Base-by-base conservation (phyloP, 805 yeast species). In the Lachancea kluyveri region DNA sequence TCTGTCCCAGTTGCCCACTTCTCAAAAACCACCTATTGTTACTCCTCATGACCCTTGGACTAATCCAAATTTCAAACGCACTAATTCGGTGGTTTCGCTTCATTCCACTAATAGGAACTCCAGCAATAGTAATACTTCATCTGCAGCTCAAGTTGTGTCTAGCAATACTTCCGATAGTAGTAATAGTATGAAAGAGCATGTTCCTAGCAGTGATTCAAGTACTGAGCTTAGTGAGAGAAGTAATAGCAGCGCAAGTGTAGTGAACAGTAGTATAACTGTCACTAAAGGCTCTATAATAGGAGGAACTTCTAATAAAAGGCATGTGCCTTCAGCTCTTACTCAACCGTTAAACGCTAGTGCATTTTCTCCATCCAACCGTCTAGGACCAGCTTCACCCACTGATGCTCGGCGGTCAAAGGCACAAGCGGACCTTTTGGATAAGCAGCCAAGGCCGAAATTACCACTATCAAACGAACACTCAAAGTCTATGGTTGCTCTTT, bases 141-240 rank as follows among this genome's bases (percentile, higher is more conserved):
- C 40, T 7, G 30, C 31, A 33, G 27, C 37, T 32, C 37, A 33
- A 32, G 37, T 21, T 32, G 37, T 28, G 24, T 38, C 45, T 9
- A 41, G 31, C 19, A 41, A 39, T 26, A 32, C 35, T 8, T 21
- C 40, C 13, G 36, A 31, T 16, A 28, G 38, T 11, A 31, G 32
- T 30, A 41, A 39, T 31, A 41, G 45, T 30, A 33, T 33, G 43
- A 37, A 20, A 26, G 33, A 36, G 23, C 36, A 24, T 14, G 21
- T 36, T 10, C 23, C 15, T 15, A 26, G 38, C 29, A 29, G 29
- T 13, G 30, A 23, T 17, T 36, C 39, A 6, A 35, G 36, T 21
- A 31, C 33, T 8, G 28, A 30, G 18, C 30, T 28, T 17, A 39
- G 42, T 23, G 11, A 26, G 10, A 8, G 23, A 7, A n/a, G n/a